phyloP scores from a whole-genome alignment of 805 yeast genomes.

The Candida odintsovae region DNA sequence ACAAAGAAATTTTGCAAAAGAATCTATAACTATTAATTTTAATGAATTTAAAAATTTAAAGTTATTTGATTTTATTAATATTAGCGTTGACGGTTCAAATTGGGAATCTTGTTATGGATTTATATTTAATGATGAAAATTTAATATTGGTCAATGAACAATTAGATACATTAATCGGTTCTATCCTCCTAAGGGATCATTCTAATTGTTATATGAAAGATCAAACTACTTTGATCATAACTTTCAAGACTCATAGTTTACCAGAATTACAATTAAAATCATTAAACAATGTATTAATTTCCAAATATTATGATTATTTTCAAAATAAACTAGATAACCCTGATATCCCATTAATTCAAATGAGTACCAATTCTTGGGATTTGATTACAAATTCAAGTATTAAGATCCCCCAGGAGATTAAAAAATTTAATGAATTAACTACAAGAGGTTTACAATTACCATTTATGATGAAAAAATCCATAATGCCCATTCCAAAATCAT shows the following conservation, averaged over 20 bases:
- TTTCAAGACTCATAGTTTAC: slow-evolving; percentile 35
- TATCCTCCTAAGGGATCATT: slow-evolving; percentile 31
- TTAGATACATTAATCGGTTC: slow-evolving; percentile 33
- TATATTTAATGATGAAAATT: slow-evolving; percentile 26
- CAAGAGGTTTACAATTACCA: slow-evolving; percentile 38
- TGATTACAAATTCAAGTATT: slow-evolving; percentile 27
- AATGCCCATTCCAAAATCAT: slow-evolving; percentile 33
- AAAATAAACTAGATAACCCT: slow-evolving; percentile 5
- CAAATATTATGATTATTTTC: slow-evolving; percentile 36
- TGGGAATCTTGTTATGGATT: slow-evolving; percentile 36
- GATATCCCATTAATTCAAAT: slow-evolving; percentile 36
- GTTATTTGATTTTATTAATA: slow-evolving; percentile 37
- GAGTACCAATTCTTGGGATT: slow-evolving; percentile 45
- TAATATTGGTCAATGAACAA: slow-evolving; percentile 24
- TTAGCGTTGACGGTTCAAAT: slow-evolving; percentile 36
- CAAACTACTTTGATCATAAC: slow-evolving; percentile 27
- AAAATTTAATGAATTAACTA: slow-evolving; percentile 30
- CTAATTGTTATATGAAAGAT: slow-evolving; percentile 25
- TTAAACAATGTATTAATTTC: slow-evolving; percentile 26
- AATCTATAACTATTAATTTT: slow-evolving; percentile 10
- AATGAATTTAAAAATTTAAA: slow-evolving; percentile 23
- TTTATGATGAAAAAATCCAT: slow-evolving; percentile 31
- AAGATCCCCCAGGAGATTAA: slow-evolving; percentile 35
- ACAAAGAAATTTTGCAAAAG: neutral
- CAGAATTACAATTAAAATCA: slow-evolving; percentile 36